Evolutionary conservation across 345 rosid species (phyloP).

Genomic region (Populus davidiana): DNA sequence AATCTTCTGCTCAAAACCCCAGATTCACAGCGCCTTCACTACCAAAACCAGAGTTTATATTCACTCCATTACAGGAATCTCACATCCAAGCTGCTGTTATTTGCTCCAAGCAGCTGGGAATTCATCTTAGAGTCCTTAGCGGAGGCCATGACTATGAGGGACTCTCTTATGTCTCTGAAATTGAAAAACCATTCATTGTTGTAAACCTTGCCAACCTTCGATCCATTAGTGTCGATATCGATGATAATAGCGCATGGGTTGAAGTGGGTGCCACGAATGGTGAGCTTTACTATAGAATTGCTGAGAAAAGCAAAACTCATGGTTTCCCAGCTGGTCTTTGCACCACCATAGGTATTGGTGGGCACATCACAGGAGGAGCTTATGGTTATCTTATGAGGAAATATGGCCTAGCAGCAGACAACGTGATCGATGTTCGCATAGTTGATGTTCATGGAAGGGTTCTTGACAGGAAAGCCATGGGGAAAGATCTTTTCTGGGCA

Average conservation of each 20-base stretch:
- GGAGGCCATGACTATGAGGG: conserved; percentile 74
- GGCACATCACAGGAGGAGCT: conserved; percentile 19
- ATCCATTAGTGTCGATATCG: neutral
- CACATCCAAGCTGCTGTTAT: conserved; percentile 28
- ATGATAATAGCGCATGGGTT: neutral
- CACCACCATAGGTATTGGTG: conserved; percentile 16
- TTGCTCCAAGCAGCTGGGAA: conserved; percentile 18
- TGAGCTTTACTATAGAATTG: conserved; percentile 5
- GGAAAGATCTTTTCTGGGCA: neutral
- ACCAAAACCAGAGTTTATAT: conserved; percentile 22
- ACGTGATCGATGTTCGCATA: conserved; percentile 60
- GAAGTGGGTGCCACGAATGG: conserved; percentile 9
- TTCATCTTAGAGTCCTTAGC: conserved; percentile 21
- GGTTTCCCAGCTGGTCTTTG: conserved; percentile 21
- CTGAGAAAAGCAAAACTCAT: neutral
- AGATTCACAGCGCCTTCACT: conserved; percentile 16
- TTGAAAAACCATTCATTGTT: conserved; percentile 4
- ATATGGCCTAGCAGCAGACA: conserved; percentile 70
- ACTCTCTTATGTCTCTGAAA: conserved; percentile 48
- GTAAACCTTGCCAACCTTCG: conserved; percentile 9
- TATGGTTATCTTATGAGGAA: conserved; percentile 24
- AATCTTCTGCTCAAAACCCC: conserved; percentile 24
- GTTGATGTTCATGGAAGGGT: conserved; percentile 48
- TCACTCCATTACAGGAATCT: conserved; percentile 27
- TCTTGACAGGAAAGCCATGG: conserved; percentile 40